A percentile compares a stretch with the other conserved stretches of the same genome.
Conservation (phyloP, 2,329 filamentous ascomycete genomes). For the Phyllachora maydis region DNA sequence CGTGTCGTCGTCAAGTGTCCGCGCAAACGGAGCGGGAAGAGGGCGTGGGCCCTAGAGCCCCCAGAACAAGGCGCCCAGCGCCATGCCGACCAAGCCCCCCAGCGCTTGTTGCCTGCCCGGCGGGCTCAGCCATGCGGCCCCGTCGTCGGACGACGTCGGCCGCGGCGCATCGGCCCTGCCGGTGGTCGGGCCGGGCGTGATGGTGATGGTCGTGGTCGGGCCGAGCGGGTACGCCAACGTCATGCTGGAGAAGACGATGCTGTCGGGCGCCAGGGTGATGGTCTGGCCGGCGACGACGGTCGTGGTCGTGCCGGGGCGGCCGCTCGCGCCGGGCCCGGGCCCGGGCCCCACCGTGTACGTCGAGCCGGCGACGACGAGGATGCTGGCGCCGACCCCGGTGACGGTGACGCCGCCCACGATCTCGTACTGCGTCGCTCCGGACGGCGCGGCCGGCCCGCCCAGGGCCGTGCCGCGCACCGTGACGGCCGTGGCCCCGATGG, state of each 20-base stretch:
- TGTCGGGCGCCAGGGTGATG: conserved; percentile 26
- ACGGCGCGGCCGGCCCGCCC: conserved; percentile 16
- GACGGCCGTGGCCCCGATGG: conserved; percentile 24
- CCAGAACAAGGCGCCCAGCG: too few species aligned
- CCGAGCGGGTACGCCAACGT: conserved; percentile 24
- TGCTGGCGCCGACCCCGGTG: conserved; percentile 23
- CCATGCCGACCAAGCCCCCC: too few species aligned
- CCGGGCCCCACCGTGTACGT: conserved; percentile 29
- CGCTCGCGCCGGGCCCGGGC: too few species aligned
- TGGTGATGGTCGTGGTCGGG: not conserved
- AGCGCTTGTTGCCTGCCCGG: too few species aligned
- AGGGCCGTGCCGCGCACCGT: conserved; percentile 17
- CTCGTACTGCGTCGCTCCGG: conserved; percentile 17
- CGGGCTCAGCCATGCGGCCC: too few species aligned
- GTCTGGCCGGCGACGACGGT: conserved; percentile 26
- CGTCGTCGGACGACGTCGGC: conserved; percentile 1
- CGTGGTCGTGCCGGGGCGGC: conserved; percentile 15
- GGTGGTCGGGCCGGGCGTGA: not conserved
- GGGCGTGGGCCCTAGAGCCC: too few species aligned
- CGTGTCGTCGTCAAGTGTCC: too few species aligned
- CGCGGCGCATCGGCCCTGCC: not conserved
- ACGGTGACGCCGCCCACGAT: conserved; percentile 31
- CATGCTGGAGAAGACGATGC: conserved; percentile 23
- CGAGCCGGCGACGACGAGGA: conserved; percentile 24
- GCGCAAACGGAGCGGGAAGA: too few species aligned